These are phyloP conservation scores for Plectosphaerella sp. DNA, from an alignment of 2,329 filamentous ascomycete genomes.

Conservation along the genomic window DNA sequence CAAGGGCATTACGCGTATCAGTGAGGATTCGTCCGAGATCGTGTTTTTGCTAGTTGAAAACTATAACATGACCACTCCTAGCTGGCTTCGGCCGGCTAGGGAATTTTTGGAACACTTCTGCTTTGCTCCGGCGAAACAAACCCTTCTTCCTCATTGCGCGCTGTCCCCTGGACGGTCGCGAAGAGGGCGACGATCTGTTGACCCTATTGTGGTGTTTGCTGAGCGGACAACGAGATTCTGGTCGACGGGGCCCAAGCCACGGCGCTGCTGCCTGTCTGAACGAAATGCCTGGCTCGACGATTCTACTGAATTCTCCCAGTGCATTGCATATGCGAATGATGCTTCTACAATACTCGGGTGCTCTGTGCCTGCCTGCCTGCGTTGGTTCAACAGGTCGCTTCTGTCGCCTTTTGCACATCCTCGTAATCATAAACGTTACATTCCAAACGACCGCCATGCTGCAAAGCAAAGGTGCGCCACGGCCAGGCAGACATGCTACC, in stretches of 20 bases:
- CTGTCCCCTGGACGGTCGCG: neutral
- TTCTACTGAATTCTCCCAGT: too few relatives aligned
- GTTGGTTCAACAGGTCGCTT: neutral
- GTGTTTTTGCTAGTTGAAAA: constrained; percentile 91
- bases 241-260: too few relatives aligned
- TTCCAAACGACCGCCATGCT: neutral
- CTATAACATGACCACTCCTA: constrained; percentile 73
- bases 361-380: too few relatives aligned
- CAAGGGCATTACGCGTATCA: constrained; percentile 77
- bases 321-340: too few relatives aligned
- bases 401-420: neutral
- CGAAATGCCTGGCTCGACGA: too few relatives aligned
- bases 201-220: too few relatives aligned
- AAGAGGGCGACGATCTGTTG: neutral
- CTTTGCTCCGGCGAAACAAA: constrained; percentile 16
- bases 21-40: constrained; percentile 85
- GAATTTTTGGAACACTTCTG: constrained; percentile 68
- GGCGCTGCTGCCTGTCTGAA: too few relatives aligned
- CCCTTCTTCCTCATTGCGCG: neutral
- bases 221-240: too few relatives aligned
- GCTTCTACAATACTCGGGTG: too few relatives aligned
- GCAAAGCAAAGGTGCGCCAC: neutral
- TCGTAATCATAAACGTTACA: neutral
- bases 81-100: constrained; percentile 64
- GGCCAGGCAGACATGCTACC: neutral